Evolutionary conservation across 2,329 filamentous ascomycete species (phyloP), one percentile per base, ranked within the genome.

Genomic region (Penicillium fuscoglaucum): DNA sequence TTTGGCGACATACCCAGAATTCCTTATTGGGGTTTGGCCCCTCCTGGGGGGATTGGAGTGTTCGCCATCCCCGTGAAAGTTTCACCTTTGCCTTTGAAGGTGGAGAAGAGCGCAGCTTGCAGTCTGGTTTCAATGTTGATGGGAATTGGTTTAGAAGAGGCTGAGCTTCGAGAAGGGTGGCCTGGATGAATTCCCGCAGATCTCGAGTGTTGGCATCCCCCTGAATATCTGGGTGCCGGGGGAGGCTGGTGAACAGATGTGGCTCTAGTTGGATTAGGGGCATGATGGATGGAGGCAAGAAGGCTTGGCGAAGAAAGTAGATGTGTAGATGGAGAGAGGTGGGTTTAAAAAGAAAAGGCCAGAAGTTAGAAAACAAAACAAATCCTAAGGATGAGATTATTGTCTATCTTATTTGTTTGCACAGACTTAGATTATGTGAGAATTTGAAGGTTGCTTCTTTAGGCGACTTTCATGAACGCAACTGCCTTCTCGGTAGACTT

Each of bases 1-100:
- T 78, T 44, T 69, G 70, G n/a, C 77, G 73, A 50, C 73, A 76
- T 29, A 74, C 70, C 77, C 77, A 79, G 64, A 73, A 71, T 46
- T 78, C 75, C 17, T 64, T 61, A 17, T 55, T 51, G 17, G 31
- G 41, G 2, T 41, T 48, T 8, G 17, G 17, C 46, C n/a, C 15
- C 17, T 26, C n/a, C 15, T 46, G 45, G n/a, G 43, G 54, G 26
- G 19, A 8, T 37, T 45, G 40, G 7, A 53, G 56, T 56, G 47
- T 60, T 46, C 64, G 59, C 60, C 62, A 62, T 24, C 59, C 45
- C 15, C 54, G 60, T 5, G 65, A 66, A 12, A 76, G 63, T 26
- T 70, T 61, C 37, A 76, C 68, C 35, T 67, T 66, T 21, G 73
- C 68, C 15, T 55, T 61, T 17, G 73, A 66, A 1, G 74, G 72